Conservation (phyloP, 306 rosid genomes). For the Malus domestica region DNA sequence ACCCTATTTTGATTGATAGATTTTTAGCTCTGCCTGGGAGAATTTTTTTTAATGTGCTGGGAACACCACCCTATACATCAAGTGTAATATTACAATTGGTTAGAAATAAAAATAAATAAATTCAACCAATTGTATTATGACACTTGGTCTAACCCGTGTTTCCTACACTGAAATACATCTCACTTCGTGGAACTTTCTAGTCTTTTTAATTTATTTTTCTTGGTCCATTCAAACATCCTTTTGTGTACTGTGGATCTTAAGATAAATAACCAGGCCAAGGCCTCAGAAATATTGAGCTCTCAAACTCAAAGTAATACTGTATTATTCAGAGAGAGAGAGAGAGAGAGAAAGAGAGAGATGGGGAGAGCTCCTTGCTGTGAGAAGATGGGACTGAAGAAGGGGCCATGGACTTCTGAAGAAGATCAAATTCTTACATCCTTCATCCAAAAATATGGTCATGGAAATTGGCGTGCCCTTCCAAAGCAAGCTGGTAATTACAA, state of each 20-base stretch:
- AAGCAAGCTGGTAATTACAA: conserved; percentile 67
- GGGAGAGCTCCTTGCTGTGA: conserved; percentile 98
- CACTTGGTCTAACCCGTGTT: no score
- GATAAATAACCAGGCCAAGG: conserved; percentile 37
- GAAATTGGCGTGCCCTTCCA: conserved; percentile 96
- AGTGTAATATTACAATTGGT: no score
- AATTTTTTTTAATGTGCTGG: no score
- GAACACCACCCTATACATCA: no score
- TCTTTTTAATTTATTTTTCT: conserved; percentile 13
- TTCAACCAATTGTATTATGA: no score
- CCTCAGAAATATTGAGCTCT: background rate
- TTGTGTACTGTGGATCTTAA: conserved; percentile 9
- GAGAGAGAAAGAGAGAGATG: conserved; percentile 47
- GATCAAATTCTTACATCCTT: conserved; percentile 59
- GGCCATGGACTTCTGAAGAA: conserved; percentile 91
- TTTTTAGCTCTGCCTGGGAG: background rate
- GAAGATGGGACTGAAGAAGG: conserved; percentile 83
- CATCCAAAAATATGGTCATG: conserved; percentile 60
- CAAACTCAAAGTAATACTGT: background rate
- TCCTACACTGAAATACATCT: no score
- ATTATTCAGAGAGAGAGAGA: conserved; percentile 22
- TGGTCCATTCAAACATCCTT: conserved; percentile 19
- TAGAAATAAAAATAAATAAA: no score
- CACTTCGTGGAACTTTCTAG: conserved; percentile 40
- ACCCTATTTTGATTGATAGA: background rate